Conservation (phyloP, 1,139 yeast genomes). For the Kurtzmaniella quercitrusa region DNA sequence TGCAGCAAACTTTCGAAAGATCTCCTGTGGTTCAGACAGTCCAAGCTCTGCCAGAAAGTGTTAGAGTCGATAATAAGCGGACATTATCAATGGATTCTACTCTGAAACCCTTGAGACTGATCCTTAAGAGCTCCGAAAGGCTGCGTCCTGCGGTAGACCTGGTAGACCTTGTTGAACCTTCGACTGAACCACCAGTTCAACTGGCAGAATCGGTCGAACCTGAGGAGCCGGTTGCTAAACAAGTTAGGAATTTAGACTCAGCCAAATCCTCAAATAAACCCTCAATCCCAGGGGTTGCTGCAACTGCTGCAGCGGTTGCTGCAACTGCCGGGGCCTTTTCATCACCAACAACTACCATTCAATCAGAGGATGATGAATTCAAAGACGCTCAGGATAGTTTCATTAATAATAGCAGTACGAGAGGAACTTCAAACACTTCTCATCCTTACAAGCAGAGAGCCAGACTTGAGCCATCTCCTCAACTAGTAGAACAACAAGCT, state of each 20-base stretch:
- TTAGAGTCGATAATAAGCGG: neutral
- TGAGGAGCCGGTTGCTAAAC: neutral
- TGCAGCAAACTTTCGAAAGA: neutral
- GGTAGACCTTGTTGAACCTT: too few relatives aligned
- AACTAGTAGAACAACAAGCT: neutral
- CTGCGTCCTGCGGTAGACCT: neutral
- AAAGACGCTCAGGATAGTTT: conserved; percentile 10
- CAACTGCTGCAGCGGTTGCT: conserved; percentile 6
- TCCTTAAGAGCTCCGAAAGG: conserved; percentile 22
- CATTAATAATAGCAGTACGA: neutral
- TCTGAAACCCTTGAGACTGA: conserved; percentile 31
- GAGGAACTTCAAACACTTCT: conserved; percentile 1
- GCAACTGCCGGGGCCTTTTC: neutral
- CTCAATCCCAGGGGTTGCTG: conserved; percentile 2
- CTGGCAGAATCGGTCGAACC: neutral
- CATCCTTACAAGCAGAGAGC: conserved; percentile 2
- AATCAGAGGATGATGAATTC: conserved; percentile 7
- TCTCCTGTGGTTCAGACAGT: neutral
- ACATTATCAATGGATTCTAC: neutral
- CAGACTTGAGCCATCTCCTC: neutral
- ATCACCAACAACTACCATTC: conserved; percentile 1
- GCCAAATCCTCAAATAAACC: conserved; percentile 11
- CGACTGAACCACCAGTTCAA: too few relatives aligned
- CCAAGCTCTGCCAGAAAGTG: neutral
- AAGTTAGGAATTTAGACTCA: neutral